phyloP scores from a whole-genome alignment of 768 basidiomycete species.

The Gymnopilus dilepis region DNA sequence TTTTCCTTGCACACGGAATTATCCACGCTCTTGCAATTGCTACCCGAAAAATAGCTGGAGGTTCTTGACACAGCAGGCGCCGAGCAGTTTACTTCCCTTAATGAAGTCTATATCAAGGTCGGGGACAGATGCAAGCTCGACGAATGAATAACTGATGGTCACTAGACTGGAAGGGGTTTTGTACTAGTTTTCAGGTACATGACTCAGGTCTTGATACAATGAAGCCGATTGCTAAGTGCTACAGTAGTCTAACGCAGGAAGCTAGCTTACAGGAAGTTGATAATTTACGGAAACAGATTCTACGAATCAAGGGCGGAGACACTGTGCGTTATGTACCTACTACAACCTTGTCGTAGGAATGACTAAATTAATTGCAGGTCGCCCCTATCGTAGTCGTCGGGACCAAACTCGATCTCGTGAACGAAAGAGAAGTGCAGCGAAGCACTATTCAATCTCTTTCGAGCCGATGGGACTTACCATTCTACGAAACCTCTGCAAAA shows the following conservation, averaged over 20 bases:
- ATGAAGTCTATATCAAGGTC: constrained; percentile 85
- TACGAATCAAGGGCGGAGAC: constrained; percentile 76
- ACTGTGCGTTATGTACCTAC: constrained; percentile 43
- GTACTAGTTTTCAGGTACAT: constrained; percentile 79
- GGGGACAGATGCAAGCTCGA: background rate
- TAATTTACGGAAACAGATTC: constrained; percentile 79
- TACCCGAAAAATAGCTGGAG: constrained; percentile 58
- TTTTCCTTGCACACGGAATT: background rate
- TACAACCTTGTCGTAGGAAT: constrained; percentile 5
- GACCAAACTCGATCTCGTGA: constrained; percentile 81
- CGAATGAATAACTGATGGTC: constrained; percentile 14
- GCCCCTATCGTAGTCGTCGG: constrained; percentile 88
- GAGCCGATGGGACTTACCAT: constrained; percentile 69
- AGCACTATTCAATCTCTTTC: constrained; percentile 68
- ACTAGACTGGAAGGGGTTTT: constrained; percentile 73
- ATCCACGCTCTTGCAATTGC: background rate
- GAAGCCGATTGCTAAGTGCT: constrained; percentile 3
- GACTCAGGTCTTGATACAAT: background rate
- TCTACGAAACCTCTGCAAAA: constrained; percentile 91
- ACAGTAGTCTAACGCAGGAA: constrained; percentile 76
- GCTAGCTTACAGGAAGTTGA: constrained; percentile 82
- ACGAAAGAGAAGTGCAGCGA: constrained; percentile 79
- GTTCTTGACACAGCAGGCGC: constrained; percentile 85
- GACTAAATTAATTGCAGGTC: constrained; percentile 39
- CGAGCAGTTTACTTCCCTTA: constrained; percentile 84